Evolutionary conservation across 1,284 basidiomycete species (phyloP).

Genomic region (Trametes pubescens): DNA sequence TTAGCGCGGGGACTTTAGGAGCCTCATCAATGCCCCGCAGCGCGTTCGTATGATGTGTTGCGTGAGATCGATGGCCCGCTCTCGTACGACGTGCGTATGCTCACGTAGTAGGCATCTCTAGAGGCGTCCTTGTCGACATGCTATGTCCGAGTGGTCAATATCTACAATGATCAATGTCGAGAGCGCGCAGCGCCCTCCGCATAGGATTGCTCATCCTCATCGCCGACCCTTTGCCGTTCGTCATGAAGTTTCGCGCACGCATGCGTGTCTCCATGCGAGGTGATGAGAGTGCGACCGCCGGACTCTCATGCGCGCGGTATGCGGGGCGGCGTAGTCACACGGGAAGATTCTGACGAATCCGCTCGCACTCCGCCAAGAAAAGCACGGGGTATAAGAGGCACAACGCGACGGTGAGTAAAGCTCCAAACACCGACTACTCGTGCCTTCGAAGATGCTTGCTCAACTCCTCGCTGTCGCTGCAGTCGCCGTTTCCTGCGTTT

Average conservation of each 20-base stretch:
- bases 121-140: background rate
- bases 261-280: background rate
- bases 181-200: background rate
- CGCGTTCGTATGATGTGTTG: background rate
- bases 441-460: conserved; percentile 17
- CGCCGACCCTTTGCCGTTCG: background rate
- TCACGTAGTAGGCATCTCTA: background rate
- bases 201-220: background rate
- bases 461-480: conserved; percentile 13
- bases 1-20: background rate
- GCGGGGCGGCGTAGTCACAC: conserved; percentile 14
- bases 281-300: conserved; percentile 7
- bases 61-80: background rate
- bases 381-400: conserved; percentile 16
- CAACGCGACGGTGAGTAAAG: background rate
- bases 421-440: background rate
- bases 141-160: background rate
- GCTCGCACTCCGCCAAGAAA: conserved; percentile 17
- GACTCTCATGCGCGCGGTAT: conserved; percentile 15
- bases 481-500: conserved; percentile 18
- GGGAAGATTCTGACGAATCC: conserved; percentile 9
- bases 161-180: too few relatives aligned
- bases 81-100: background rate
- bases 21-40: background rate
- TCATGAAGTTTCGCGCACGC: background rate